Evolutionary conservation across 75 land plant species (phyloP), one percentile per base, ranked within the genome.

Genomic region (Selaginella tamariscina): DNA sequence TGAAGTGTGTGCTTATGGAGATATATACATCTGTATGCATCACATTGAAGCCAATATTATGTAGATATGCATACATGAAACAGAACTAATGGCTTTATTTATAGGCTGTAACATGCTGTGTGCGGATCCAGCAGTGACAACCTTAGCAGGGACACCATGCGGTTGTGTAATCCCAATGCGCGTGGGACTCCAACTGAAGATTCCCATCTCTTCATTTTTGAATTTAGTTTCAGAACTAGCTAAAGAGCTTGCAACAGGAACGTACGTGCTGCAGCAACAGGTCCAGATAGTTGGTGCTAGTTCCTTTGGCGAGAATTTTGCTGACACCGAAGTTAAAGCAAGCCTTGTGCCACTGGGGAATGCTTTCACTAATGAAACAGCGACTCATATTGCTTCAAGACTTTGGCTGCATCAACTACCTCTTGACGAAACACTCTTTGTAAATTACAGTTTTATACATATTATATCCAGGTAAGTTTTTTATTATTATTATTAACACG

Each of bases 161-260:
- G 93, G 93, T 18, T 91, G 96, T 75, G 93, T 88, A 23, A 74
- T 81, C 24, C 93, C 96, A 15, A 85, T 91, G 74, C 79, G 78
- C 79, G 79, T 88, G 27, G 78, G 67, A 68, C 79, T 91, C 68
- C 69, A 79, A 32, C 80, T 91, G 13, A 81, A 71, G 11, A 78
- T 91, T 27, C 73, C 84, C 30, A 70, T 82, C 21, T 80, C 77
- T 68, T 66, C 71, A 24, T 28, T 91, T 33, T 85, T 91, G 55
- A 84, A 88, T 2, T 73, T 76, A 22, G 79, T 88, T 27, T 71
- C 67, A 59, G 89, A 88, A 71, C 78, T 91, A 15, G 93, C 81
- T 49, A 74, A 74, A 63, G 93, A 91, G 68, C 33, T 91, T 66
- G 88, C 96, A 31, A 70, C 69, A 27, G 89, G 96, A 32, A 83